phyloP scores from a whole-genome alignment of 2,329 filamentous ascomycete species.

The Fusarium incarnatum region DNA sequence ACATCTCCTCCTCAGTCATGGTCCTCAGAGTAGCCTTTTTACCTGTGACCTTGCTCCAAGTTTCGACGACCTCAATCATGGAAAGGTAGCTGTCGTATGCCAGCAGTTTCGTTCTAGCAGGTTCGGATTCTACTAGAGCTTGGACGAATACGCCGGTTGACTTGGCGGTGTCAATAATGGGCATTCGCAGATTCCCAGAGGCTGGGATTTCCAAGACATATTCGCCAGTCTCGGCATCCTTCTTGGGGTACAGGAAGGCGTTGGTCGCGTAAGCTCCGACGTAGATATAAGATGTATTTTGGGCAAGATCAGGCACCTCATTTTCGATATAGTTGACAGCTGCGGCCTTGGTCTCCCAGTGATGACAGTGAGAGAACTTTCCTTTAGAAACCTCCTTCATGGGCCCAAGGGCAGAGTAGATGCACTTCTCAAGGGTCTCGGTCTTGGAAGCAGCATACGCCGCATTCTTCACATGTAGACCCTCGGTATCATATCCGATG shows the following conservation, averaged over 20 bases:
- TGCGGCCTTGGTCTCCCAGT: conserved; percentile 63
- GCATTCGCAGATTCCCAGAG: conserved; percentile 45
- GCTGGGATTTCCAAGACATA: conserved; percentile 51
- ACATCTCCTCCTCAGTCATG: conserved; percentile 50
- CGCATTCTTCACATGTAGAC: conserved; percentile 64
- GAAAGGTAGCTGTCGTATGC: conserved; percentile 57
- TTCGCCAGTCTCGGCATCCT: conserved; percentile 44
- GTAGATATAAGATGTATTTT: conserved; percentile 53
- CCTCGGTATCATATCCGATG: conserved; percentile 59
- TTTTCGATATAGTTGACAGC: conserved; percentile 58
- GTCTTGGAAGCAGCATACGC: conserved; percentile 60
- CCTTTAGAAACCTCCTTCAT: conserved; percentile 58
- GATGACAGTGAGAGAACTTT: conserved; percentile 57
- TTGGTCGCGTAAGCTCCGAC: conserved; percentile 41
- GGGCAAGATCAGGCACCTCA: conserved; percentile 54
- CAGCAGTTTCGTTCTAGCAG: conserved; percentile 55
- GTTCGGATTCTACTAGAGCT: conserved; percentile 56
- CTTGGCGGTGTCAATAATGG: conserved; percentile 53
- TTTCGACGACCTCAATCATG: conserved; percentile 48
- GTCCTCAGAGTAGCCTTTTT: conserved; percentile 50
- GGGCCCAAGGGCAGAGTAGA: conserved; percentile 63
- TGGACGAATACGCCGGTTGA: conserved; percentile 59
- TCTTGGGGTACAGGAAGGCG: conserved; percentile 39
- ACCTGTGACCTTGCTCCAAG: conserved; percentile 54
- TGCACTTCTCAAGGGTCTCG: conserved; percentile 56